Evolutionary conservation across 345 rosid species (phyloP), one percentile per base, ranked within the genome.

Genomic region (Populus alba): DNA sequence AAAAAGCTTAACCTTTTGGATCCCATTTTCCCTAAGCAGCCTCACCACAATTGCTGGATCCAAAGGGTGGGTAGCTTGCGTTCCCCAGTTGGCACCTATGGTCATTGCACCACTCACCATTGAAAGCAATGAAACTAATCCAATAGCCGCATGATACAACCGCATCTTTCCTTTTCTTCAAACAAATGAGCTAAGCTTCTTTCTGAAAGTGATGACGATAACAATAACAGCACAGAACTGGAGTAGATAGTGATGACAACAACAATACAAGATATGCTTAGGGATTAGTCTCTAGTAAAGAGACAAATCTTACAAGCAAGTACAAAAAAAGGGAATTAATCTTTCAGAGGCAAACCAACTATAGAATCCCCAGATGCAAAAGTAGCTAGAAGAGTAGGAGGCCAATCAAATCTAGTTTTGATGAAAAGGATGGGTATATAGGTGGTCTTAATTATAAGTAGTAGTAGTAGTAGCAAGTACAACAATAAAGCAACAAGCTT

Each of bases 1-100:
- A 75, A 96, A 96, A 63, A 94, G 98, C 89, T 96, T 96, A 43
- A 91, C 97, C 80, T 91, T 96, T 82, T 85, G 92, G 76, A 96
- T 81, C 76, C 84, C 87, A 72, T 96, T 96, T 0, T 96, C 97
- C 71, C 76, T 86, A 31, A 96, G 86, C 82, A 94, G 75, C 81
- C 78, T 82, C 80, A 94, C 97, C 27, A 96, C 83, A 33, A 85
- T 87, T n/a, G 82, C 88, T n/a, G 99, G 95, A 2, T 92, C 90
- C 75, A 94, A 88, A 31, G 89, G 92, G 83, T 97, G 98, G 15
- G 88, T 82, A 2, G 93, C 79, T 82, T 94, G 97, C 16, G 97
- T 94, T 13, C 98, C 99, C 99, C 98, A 96, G 88, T 96, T 96
- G 63, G 68, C 65, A 41, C 75, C 31, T 47, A 79, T 86, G 15